A percentile compares a stretch with the other conserved stretches of the same genome.
phyloP scores from a whole-genome alignment of 257 asterid species.

The Forsythia viridissima region DNA sequence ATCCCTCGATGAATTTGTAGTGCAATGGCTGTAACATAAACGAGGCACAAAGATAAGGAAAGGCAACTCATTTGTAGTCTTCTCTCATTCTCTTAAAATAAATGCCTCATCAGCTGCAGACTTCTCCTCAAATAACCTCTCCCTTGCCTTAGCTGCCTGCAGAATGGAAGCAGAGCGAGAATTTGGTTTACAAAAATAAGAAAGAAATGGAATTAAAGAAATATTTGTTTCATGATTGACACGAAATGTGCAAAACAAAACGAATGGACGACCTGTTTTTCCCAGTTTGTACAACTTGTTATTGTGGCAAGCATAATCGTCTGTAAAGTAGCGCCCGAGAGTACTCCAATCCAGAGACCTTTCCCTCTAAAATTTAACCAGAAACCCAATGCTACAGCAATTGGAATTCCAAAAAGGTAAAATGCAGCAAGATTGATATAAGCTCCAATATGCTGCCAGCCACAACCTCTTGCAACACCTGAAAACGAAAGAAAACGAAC shows the following conservation, averaged over 20 bases:
- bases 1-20: not conserved
- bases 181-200: not conserved
- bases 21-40: not conserved
- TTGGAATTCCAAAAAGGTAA: conserved; percentile 75
- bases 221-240: not conserved
- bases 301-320: conserved; percentile 44
- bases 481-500: not conserved
- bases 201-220: not conserved
- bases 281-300: conserved; percentile 70
- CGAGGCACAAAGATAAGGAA: not conserved
- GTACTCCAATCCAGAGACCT: conserved; percentile 80
- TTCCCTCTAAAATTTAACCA: conserved; percentile 56
- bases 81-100: not conserved
- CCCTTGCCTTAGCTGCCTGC: conserved; percentile 58
- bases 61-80: not conserved
- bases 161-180: not conserved
- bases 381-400: conserved; percentile 63
- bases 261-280: conserved; percentile 46
- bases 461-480: conserved; percentile 94
- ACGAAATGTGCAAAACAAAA: not conserved
- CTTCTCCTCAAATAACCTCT: conserved; percentile 43
- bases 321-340: conserved; percentile 61
- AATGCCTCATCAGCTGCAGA: conserved; percentile 18
- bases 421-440: conserved; percentile 74
- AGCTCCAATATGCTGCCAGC: conserved; percentile 92